Evolutionary conservation across 306 rosid genomes (phyloP).

Genomic region (Fagus sylvatica): DNA sequence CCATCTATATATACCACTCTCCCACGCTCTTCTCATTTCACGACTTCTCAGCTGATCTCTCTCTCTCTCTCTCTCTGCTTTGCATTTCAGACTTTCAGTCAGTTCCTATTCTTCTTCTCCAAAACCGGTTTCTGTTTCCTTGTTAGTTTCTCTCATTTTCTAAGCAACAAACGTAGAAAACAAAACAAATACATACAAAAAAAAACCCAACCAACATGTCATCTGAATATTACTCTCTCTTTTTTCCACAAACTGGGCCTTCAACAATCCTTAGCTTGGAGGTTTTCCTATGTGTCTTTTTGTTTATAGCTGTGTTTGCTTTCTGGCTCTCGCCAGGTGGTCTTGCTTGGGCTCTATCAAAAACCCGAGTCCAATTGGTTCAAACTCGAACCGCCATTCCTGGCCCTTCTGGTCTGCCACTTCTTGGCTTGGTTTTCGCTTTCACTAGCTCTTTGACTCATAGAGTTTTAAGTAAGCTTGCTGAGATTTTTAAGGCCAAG

Average conservation of each 20-base stretch:
- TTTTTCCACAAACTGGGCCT: constrained; percentile 33
- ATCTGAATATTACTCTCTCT: constrained; percentile 36
- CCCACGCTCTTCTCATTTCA: neutral
- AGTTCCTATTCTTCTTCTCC: neutral
- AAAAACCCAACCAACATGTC: constrained; percentile 38
- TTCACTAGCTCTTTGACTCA: constrained; percentile 44
- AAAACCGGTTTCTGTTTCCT: neutral
- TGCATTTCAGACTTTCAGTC: neutral
- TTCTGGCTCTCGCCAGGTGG: constrained; percentile 65
- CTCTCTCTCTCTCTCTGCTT: neutral
- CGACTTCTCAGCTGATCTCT: neutral
- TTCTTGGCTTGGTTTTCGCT: constrained; percentile 22
- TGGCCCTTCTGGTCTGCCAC: constrained; percentile 63
- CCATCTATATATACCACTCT: constrained; percentile 9
- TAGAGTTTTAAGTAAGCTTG: constrained; percentile 42
- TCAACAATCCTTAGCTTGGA: constrained; percentile 34
- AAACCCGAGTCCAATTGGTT: constrained; percentile 3
- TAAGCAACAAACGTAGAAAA: neutral
- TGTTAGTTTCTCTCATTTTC: neutral
- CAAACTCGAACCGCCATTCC: constrained; percentile 34
- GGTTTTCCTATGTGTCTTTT: constrained; percentile 13
- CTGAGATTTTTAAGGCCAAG: constrained; percentile 33
- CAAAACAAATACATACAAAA: neutral
- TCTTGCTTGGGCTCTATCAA: constrained; percentile 59
- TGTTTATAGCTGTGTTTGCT: constrained; percentile 18